These are phyloP conservation scores for Candida ovalis DNA, from an alignment of 805 yeast species.

Conservation along the genomic window DNA sequence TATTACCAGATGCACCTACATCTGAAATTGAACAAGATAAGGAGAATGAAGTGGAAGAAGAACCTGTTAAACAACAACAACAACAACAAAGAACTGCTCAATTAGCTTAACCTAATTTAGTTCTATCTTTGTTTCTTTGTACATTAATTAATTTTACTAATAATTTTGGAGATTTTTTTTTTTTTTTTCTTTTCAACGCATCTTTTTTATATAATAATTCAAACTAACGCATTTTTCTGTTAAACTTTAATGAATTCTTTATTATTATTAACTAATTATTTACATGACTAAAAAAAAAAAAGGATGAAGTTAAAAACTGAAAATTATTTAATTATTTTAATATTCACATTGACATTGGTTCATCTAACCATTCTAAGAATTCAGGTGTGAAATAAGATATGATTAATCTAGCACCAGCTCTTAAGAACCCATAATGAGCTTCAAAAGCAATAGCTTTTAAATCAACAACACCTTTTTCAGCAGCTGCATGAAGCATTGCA, in stretches of 20 bases:
- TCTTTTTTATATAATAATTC: no score
- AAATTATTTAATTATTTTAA: background rate
- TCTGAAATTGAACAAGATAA: constrained; percentile 15
- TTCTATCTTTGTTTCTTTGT: background rate
- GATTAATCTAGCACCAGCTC: constrained; percentile 94
- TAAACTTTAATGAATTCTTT: no score
- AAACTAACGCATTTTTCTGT: no score
- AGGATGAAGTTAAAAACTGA: background rate
- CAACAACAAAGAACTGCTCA: background rate
- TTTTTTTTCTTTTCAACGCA: background rate
- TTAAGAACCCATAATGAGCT: constrained; percentile 81
- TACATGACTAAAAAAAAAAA: background rate
- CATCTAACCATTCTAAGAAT: constrained; percentile 85
- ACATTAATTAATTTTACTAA: background rate
- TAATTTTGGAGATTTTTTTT: background rate
- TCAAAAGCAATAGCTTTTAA: constrained; percentile 78
- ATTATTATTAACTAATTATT: no score
- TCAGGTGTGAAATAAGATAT: constrained; percentile 95
- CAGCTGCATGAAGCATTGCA: constrained; percentile 98
- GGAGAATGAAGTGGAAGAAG: constrained; percentile 18
- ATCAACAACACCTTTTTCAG: constrained; percentile 90
- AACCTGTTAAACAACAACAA: background rate
- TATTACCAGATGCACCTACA: constrained; percentile 31
- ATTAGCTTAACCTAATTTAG: background rate
- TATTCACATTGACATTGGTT: constrained; percentile 7